A percentile compares a stretch with the other conserved stretches of the same genome.
These are phyloP conservation scores for Trichoderma erinaceum DNA, from an alignment of 495 filamentous ascomycete species.

Conservation along the genomic window DNA sequence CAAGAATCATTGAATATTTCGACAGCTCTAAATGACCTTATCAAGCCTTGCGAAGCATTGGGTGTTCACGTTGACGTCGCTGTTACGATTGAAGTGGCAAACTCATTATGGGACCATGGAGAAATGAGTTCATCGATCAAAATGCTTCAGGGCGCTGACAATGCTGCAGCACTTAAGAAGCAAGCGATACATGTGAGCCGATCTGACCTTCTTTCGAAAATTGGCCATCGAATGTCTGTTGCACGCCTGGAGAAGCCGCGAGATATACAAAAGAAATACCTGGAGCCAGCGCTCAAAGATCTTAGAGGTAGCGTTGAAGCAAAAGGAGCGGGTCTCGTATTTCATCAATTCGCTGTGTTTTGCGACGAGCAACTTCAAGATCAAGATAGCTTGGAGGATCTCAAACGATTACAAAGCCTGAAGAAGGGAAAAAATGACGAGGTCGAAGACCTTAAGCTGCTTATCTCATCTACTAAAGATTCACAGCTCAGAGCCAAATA, in stretches of 20 bases:
- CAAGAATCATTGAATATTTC: constrained; percentile 82
- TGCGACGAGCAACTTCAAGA: constrained; percentile 91
- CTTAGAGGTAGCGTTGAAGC: constrained; percentile 63
- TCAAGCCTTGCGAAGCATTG: constrained; percentile 55
- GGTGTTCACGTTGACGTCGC: constrained; percentile 71
- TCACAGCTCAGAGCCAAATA: constrained; percentile 36
- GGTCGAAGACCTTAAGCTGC: constrained; percentile 58
- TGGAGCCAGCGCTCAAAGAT: constrained; percentile 75
- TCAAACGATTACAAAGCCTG: constrained; percentile 71
- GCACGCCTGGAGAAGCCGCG: constrained; percentile 91
- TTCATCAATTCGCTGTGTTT: constrained; percentile 89
- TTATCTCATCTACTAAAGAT: constrained; percentile 34
- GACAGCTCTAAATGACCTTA: constrained; percentile 69
- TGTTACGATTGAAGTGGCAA: constrained; percentile 71
- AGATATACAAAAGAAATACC: constrained; percentile 74
- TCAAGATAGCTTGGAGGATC: constrained; percentile 75
- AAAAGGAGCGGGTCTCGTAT: constrained; percentile 77
- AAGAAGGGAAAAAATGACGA: constrained; percentile 76
- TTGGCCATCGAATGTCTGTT: constrained; percentile 83
- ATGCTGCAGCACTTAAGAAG: constrained; percentile 53
- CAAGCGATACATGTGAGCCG: constrained; percentile 69
- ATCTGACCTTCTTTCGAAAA: constrained; percentile 75
- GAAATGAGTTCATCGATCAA: constrained; percentile 86
- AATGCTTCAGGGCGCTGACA: constrained; percentile 71
- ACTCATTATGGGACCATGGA: constrained; percentile 90